Base-by-base conservation (phyloP, 1,139 yeast genomes). In the Taiozyma sp. region DNA sequence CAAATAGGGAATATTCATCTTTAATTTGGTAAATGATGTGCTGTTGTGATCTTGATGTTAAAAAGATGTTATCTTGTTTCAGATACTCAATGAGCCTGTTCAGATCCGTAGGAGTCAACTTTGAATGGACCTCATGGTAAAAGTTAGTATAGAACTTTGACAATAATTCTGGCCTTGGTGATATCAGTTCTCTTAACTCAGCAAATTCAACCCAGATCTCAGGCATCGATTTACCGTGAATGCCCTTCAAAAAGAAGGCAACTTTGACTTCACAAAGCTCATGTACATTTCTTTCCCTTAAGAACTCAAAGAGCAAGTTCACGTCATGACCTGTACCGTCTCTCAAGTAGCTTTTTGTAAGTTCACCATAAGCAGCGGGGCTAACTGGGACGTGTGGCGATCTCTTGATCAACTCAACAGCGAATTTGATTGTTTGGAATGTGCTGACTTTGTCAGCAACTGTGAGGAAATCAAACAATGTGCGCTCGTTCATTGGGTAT, bases 401-500 rank as follows among this genome's bases (percentile, higher is more conserved):
- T 48, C 54, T 53, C 29, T 54, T 52, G 23, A 61, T 47, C 29
- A 59, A n/a, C 9, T 57, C 59, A 7, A 57, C 46, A 4, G 54
- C 62, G 46, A 61, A 61, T 19, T 49, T 50, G 7, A 58, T 43
- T 0, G 54, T 50, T 14, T 58, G 55, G 43, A 62, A 61, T 4
- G 53, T 57, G 1, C 60, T 51, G 6, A 54, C 56, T 42, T 54
- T 47, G 19, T 52, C 50, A 4, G 61, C 56, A n/a, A 52, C 49
- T 36, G 47, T 51, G 22, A 61, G 29, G 38, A 57, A 61, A n/a
- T 47, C 52, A 47, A 53, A 53, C 2, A 61, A 24, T 1, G 64
- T 58, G 22, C 50, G 43, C 4, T 54, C 50, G 45, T 59, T 54
- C 48, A 59, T 60, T 10, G 63, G 64, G 47, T 57, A 54, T 29